Evolutionary conservation across 768 basidiomycete genomes (phyloP), one percentile per base, ranked within the genome.

Genomic region (Calocera viscosa): DNA sequence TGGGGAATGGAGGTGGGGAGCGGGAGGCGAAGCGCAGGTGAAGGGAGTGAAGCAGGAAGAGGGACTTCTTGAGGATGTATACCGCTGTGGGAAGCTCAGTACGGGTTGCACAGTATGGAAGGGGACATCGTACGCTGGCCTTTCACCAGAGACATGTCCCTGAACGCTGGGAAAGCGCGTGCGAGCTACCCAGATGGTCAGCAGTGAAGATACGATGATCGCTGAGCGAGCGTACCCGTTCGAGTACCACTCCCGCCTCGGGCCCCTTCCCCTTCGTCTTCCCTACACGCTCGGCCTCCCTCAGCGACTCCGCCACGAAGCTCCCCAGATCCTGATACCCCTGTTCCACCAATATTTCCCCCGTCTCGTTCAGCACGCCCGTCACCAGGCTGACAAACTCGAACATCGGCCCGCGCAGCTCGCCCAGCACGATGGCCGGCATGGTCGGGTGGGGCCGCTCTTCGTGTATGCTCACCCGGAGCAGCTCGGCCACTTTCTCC

Each of bases 21-120:
- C 78, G 73, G 7, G 82, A 76, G 63, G 83, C 82, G 77, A 93
- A 93, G 49, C 89, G 85, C 49, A 86, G 74, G 28, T 75, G 77
- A 64, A 94, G 76, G 28, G 84, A 86, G 69, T 90, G 84, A 64
- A 92, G 78, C 64, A 94, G 82, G 75, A 91, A 91, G 34, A 95
- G 78, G 1, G 89, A 91, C 73, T 94, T 95, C 76, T 92, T 93
- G 82, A 92, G 91, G 73, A 90, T 84, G 76, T 91, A 94, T 26
- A 92, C 80, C n/a, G 84, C 90, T 91, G 70, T 14, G 32, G 26
- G 40, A 43, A 35, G 28, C 10, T 26, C 32, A 5, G 39, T 8
- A 49, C 65, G 38, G 38, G 12, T 38, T 24, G 22, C n/a, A 22
- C 5, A 66, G 69, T 38, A 32, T n/a, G n/a, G 35, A 38, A 38